Base-by-base conservation (phyloP, 139 green algal genomes). In the Picochlorum sp. region DNA sequence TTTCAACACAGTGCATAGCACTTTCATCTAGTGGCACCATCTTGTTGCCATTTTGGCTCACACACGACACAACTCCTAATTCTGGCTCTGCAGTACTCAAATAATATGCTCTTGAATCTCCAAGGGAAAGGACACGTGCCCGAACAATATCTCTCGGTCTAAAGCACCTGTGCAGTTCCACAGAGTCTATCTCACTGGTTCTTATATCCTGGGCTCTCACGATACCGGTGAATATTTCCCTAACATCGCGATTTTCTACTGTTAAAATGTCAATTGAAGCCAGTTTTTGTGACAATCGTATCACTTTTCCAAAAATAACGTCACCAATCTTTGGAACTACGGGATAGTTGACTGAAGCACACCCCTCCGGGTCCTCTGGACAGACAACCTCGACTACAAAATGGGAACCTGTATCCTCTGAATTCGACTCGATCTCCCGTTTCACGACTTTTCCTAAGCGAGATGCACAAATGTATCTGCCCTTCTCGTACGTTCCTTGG, bases 31-130 rank as follows among this genome's bases (percentile, higher is more conserved):
- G 54, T 3, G 87, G 70, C 16, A 90, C 64, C 85, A 96, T 89
- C 8, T 73, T 64, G 22, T 54, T 51, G 18, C 83, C 82, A 82
- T 75, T 65, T 1, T 75, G 18, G 65, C 83, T 89, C 55, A 77
- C 80, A 9, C 89, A 90, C 44, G 85, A 83, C 41, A 97, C 84
- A 25, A 97, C 90, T 1, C 90, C 90, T 36, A 96, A 75, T 33
- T 88, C 69, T 64, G 96, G 90, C 50, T 80, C 73, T 20, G 90
- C 89, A n/a, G 90, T 97, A 52, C 69, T 78, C 3, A 97, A 75
- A 65, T 86, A 89, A 57, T 92, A 96, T 7, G 80, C 83, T n/a
- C 85, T 64, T 0, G 81, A 72, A 54, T 95, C 86, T 22, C 89
- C 89, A 30, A 97, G 51, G 5, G 82, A 92, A 10, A 94, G 54